phyloP scores from a whole-genome alignment of 371 early-diverging fungal species.

The Mortierella sp. region DNA sequence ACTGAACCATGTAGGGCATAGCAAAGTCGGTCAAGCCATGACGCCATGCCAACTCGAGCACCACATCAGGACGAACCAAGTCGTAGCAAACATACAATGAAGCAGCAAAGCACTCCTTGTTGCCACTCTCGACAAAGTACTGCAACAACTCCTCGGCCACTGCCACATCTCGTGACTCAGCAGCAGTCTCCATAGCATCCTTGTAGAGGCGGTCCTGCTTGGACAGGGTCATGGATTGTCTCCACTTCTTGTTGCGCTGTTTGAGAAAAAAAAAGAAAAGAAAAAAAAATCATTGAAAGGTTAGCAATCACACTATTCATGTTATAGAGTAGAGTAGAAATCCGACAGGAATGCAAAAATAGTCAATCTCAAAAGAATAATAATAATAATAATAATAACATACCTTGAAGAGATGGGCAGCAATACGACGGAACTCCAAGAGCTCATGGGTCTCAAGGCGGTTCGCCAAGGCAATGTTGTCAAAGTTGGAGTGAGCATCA shows the following conservation, averaged over 20 bases:
- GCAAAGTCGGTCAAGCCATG: conserved; percentile 88
- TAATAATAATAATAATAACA: conserved; percentile 20
- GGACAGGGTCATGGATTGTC: conserved; percentile 92
- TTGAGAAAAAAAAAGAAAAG: conserved; percentile 13
- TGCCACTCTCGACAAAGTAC: conserved; percentile 92
- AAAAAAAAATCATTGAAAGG: no score
- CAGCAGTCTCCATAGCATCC: conserved; percentile 98
- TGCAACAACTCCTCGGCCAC: conserved; percentile 92
- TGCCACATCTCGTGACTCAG: conserved; percentile 84
- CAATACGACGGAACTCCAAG: conserved; percentile 96
- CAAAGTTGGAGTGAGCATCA: conserved; percentile 93
- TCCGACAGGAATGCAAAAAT: no score
- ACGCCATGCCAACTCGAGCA: conserved; percentile 95
- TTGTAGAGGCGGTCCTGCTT: conserved; percentile 96
- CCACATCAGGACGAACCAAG: conserved; percentile 91
- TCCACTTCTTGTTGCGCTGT: conserved; percentile 90
- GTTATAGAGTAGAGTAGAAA: no score
- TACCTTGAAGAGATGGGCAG: conserved; percentile 90
- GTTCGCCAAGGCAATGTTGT: conserved; percentile 89
- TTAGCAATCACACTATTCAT: no score
- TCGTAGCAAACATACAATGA: conserved; percentile 94
- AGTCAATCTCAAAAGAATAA: conserved; percentile 6
- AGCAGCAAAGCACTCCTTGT: conserved; percentile 94
- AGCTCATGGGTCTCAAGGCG: conserved; percentile 94
- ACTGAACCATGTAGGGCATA: conserved; percentile 96